A percentile compares a stretch with the other conserved stretches of the same genome.
Evolutionary conservation across 2,329 filamentous ascomycete genomes (phyloP).

Genomic region (Seiridium cupressi): DNA sequence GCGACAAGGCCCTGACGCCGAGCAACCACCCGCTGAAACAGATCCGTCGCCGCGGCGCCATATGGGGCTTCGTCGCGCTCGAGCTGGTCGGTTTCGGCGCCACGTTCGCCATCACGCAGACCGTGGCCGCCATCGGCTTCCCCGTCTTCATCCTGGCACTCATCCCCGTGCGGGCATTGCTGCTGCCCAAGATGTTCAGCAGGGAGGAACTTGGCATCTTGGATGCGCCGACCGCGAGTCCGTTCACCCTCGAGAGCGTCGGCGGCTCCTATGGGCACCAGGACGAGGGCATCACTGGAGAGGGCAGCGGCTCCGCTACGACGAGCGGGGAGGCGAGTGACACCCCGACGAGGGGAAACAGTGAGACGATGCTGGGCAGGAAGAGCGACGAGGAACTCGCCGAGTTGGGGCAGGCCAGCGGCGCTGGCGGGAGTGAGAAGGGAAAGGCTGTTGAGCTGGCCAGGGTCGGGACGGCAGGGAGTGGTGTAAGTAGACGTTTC

Average conservation of each 20-base stretch:
- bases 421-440: constrained; percentile 13
- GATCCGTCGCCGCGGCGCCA: constrained; percentile 59
- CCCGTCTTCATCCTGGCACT: constrained; percentile 71
- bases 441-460: constrained; percentile 23
- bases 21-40: constrained; percentile 56
- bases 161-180: constrained; percentile 62
- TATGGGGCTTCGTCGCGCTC: constrained; percentile 70
- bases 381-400: constrained; percentile 33
- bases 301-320: neutral
- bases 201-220: constrained; percentile 59
- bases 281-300: neutral
- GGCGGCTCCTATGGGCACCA: constrained; percentile 57
- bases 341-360: neutral
- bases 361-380: constrained; percentile 12
- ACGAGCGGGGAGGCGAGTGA: neutral
- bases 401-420: constrained; percentile 30
- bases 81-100: constrained; percentile 71
- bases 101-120: constrained; percentile 82
- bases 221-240: constrained; percentile 73
- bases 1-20: constrained; percentile 63
- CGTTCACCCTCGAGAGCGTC: constrained; percentile 74
- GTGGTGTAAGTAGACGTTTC: neutral
- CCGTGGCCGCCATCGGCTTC: constrained; percentile 78
- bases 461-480: constrained; percentile 9
- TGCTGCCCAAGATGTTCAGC: constrained; percentile 63